Conservation (phyloP, 2,329 filamentous ascomycete genomes). For the Cordyceps tenuipes region DNA sequence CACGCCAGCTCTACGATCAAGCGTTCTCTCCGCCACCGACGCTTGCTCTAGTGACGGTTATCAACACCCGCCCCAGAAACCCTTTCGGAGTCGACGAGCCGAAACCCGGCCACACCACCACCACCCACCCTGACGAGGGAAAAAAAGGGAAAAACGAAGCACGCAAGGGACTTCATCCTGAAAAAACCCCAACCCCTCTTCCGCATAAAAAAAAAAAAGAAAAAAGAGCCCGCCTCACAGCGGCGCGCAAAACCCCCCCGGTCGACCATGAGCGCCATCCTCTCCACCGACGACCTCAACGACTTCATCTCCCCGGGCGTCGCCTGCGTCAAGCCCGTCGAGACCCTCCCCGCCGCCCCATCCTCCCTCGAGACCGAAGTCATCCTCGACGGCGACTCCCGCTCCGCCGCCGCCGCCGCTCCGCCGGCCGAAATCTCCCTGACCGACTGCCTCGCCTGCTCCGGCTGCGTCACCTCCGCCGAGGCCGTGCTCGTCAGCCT, state of each 20-base stretch:
- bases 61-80: not conserved
- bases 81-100: not conserved
- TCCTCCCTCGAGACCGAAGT: conserved; percentile 64
- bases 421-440: conserved; percentile 86
- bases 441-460: conserved; percentile 95
- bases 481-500: conserved; percentile 94
- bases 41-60: no score
- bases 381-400: conserved; percentile 77
- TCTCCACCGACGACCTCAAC: conserved; percentile 93
- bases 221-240: not conserved
- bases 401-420: conserved; percentile 33
- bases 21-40: not conserved
- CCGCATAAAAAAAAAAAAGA: not conserved
- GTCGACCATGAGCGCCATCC: conserved; percentile 83
- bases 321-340: conserved; percentile 95
- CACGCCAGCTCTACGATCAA: no score
- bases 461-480: conserved; percentile 93
- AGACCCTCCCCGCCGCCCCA: conserved; percentile 65
- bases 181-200: not conserved
- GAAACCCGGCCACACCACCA: not conserved
- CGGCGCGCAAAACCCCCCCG: not conserved
- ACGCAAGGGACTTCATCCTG: not conserved
- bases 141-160: not conserved
- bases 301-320: conserved; percentile 98
- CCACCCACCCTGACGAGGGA: not conserved